Evolutionary conservation across 306 rosid species (phyloP).

Genomic region (Acmispon strigosus): DNA sequence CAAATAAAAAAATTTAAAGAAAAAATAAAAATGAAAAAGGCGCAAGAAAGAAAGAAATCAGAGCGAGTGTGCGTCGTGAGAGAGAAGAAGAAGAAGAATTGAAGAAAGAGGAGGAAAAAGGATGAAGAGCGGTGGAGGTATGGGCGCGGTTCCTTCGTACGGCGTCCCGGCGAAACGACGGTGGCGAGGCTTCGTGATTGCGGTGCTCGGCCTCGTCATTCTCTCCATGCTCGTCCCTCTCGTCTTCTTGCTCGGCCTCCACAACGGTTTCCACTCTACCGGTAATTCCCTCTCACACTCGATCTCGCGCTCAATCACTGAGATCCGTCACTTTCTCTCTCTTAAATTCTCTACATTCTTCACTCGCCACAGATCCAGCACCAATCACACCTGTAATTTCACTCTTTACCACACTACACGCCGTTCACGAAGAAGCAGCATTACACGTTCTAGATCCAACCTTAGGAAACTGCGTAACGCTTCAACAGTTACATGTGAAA

Average conservation of each 20-base stretch:
- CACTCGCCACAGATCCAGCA: conserved; percentile 10
- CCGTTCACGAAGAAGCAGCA: not conserved
- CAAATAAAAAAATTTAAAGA: not conserved
- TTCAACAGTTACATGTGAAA: no score
- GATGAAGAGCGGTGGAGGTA: conserved; percentile 52
- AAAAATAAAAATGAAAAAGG: conserved; percentile 15
- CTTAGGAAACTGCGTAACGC: not conserved
- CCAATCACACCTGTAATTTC: not conserved
- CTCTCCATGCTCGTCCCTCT: conserved; percentile 98
- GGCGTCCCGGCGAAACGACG: conserved; percentile 60
- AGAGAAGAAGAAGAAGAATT: not conserved
- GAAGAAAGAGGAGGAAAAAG: not conserved
- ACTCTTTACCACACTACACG: not conserved
- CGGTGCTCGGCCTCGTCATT: conserved; percentile 78
- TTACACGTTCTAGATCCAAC: conserved; percentile 15
- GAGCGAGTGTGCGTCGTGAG: not conserved
- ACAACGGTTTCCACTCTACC: conserved; percentile 81
- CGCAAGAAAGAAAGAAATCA: not conserved
- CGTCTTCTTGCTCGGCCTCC: conserved; percentile 84
- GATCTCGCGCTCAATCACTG: conserved; percentile 11
- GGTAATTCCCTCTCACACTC: conserved; percentile 26
- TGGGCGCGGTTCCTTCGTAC: conserved; percentile 52
- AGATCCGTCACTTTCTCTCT: conserved; percentile 44
- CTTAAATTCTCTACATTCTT: not conserved
- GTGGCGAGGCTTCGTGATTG: conserved; percentile 83